Evolutionary conservation across 257 asterid genomes (phyloP), one percentile per base, ranked within the genome.

Genomic region (Solanum corneliomulleri): DNA sequence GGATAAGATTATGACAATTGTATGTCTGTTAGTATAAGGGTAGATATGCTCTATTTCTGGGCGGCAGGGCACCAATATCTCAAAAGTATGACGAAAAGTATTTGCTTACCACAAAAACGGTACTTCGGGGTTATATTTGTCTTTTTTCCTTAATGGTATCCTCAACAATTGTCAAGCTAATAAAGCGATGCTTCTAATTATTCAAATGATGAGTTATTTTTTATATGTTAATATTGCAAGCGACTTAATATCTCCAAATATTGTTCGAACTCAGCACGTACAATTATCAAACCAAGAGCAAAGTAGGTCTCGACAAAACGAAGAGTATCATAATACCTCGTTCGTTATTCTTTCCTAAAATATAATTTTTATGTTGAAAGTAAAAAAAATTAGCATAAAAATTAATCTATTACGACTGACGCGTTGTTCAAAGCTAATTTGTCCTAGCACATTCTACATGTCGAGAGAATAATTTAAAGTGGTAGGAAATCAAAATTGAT

Each of bases 1-100:
- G 0, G 7, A 37, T 5, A 37, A 37, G 39, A 37, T 37, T 37
- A 37, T 37, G 39, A 37, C 39, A 37, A 6, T 5, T 37, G 39
- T 5, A 37, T 37, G 39, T 37, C 1, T 0, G 1, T 5, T 37
- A 1, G 7, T 37, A 1, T 37, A 37, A 37, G 1, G 39, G 1
- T 37, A 37, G 6, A 37, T 37, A 6, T 37, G 7, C 1, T 37
- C 39, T 37, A 37, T 5, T 37, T 37, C 7, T 37, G 7, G 2
- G 0, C 7, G 1, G 1, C 7, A 6, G 39, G 39, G 0, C 39
- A 37, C 39, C 7, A 37, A 37, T 37, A 0, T 37, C 0, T 6
- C 39, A 37, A 37, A 37, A 37, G 7, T 37, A 37, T 37, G 7
- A 6, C 39, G 39, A 6, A 37, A 0, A 6, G 7, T 37, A 6